Evolutionary conservation across 345 rosid genomes (phyloP).

Genomic region (Clarkia xantiana): DNA sequence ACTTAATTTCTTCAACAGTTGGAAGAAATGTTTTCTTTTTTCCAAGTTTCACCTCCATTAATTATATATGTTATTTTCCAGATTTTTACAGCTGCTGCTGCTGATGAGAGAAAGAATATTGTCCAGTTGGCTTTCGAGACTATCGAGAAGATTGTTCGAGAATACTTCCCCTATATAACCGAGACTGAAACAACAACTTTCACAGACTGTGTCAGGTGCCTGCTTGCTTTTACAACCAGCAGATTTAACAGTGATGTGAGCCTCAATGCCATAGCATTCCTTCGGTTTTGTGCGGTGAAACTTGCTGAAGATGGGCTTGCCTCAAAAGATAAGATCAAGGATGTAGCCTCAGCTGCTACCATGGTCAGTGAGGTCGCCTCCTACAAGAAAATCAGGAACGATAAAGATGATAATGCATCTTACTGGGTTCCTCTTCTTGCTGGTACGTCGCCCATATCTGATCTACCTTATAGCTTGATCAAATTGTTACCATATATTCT

Average conservation of each 20-base stretch:
- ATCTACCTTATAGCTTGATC: not conserved
- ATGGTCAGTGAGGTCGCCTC: slow-evolving; percentile 19
- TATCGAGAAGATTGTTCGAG: slow-evolving; percentile 90
- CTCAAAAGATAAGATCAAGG: slow-evolving; percentile 39
- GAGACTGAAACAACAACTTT: slow-evolving; percentile 92
- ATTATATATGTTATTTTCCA: slow-evolving; percentile 11
- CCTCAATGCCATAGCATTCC: slow-evolving; percentile 93
- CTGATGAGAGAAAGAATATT: slow-evolving; percentile 75
- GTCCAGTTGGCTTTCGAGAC: slow-evolving; percentile 84
- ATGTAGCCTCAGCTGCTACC: slow-evolving; percentile 20
- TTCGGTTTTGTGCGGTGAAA: slow-evolving; percentile 86
- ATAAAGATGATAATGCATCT: slow-evolving; percentile 68
- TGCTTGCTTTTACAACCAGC: slow-evolving; percentile 77
- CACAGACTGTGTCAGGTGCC: slow-evolving; percentile 91
- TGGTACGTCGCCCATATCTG: slow-evolving; percentile 31
- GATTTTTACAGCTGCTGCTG: slow-evolving; percentile 84
- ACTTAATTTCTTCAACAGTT: too few relatives aligned
- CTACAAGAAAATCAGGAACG: slow-evolving; percentile 20
- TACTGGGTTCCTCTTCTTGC: slow-evolving; percentile 90
- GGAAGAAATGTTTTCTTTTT: too few relatives aligned
- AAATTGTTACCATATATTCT: not conserved
- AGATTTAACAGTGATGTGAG: slow-evolving; percentile 78
- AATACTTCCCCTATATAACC: slow-evolving; percentile 75
- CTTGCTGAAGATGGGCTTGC: slow-evolving; percentile 86
- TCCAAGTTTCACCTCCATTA: too few relatives aligned